Conservation (phyloP, 345 rosid species). For the Eucalyptus paniculata region DNA sequence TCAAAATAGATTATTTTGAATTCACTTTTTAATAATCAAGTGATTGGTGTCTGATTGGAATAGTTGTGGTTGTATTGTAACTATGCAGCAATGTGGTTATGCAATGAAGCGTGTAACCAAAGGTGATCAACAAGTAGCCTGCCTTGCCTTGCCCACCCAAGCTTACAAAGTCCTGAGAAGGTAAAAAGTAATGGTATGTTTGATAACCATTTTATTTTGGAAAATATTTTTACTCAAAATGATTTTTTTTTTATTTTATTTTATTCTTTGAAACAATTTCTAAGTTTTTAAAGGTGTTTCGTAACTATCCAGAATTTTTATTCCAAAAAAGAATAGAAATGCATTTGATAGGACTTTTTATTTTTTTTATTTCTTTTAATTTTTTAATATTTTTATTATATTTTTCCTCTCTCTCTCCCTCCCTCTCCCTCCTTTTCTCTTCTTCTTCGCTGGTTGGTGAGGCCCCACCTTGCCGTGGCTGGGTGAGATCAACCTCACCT, state of each 20-base stretch:
- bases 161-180: background rate
- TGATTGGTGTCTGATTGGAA: background rate
- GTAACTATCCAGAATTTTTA: fast-evolving
- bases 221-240: fast-evolving
- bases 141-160: background rate
- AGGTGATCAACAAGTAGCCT: background rate
- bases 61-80: background rate
- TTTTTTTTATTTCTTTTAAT: too few relatives aligned
- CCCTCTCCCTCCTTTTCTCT: fast-evolving
- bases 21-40: background rate
- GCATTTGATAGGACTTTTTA: too few relatives aligned
- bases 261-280: fast-evolving
- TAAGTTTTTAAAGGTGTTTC: fast-evolving
- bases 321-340: fast-evolving
- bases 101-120: fast-evolving
- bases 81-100: background rate
- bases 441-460: too few relatives aligned
- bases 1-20: background rate
- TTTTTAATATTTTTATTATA: too few relatives aligned
- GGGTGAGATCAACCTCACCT: fast-evolving
- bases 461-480: fast-evolving
- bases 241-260: too few relatives aligned
- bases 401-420: fast-evolving
- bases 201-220: fast-evolving
- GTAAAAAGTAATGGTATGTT: fast-evolving